phyloP scores from a whole-genome alignment of 805 yeast species.

The Yarrowia sp. region DNA sequence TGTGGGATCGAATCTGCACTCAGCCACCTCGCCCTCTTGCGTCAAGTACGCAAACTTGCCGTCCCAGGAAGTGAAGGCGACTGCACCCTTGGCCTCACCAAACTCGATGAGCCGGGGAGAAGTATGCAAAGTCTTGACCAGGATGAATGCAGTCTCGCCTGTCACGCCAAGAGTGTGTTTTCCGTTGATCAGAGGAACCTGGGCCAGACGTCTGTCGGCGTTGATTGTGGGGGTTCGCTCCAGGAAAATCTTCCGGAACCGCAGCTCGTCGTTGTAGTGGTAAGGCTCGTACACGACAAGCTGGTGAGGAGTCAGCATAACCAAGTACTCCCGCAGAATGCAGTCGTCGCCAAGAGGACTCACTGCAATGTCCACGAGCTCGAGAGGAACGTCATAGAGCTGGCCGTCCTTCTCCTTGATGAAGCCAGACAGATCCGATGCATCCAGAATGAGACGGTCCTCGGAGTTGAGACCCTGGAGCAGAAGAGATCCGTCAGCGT shows the following conservation, averaged over 20 bases:
- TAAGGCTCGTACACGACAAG: slow-evolving; percentile 21
- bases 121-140: slow-evolving; percentile 22
- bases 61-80: slow-evolving; percentile 10
- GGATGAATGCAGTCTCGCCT: slow-evolving; percentile 1
- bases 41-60: slow-evolving; percentile 16
- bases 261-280: slow-evolving; percentile 4
- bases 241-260: slow-evolving; percentile 17
- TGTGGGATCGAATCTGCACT: slow-evolving; percentile 55
- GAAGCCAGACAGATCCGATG: slow-evolving; percentile 11
- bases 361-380: slow-evolving; percentile 9
- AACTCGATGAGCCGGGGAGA: slow-evolving; percentile 22
- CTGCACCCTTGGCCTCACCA: slow-evolving; percentile 7
- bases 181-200: slow-evolving; percentile 13
- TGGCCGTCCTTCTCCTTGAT: slow-evolving; percentile 10
- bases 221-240: slow-evolving; percentile 14
- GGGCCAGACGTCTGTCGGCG: neutral
- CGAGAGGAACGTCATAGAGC: neutral
- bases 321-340: neutral
- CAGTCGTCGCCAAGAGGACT: slow-evolving; percentile 6
- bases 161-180: slow-evolving; percentile 11
- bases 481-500: slow-evolving; percentile 14
- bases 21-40: neutral
- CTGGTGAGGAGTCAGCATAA: neutral
- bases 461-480: neutral
- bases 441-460: neutral